Conservation (phyloP, 2,329 filamentous ascomycete species). For the Emericellopsis cladophorae region DNA sequence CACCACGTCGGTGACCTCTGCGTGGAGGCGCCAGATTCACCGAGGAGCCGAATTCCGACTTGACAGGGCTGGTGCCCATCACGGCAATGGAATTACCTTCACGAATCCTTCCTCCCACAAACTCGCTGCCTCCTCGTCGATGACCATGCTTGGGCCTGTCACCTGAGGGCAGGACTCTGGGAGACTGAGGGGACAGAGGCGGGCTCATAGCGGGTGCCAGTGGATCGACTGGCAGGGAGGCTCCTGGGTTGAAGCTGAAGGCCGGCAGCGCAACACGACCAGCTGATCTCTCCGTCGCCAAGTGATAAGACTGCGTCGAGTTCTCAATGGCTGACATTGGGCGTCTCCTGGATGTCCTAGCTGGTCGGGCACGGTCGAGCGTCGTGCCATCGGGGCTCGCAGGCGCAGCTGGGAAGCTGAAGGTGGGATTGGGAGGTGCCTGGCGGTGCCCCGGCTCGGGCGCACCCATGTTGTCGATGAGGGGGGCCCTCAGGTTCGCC, state of each 20-base stretch:
- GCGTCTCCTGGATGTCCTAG: conserved; percentile 34
- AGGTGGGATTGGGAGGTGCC: conserved; percentile 47
- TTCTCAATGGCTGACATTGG: conserved; percentile 40
- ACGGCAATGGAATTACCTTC: conserved; percentile 44
- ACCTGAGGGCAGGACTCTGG: conserved; percentile 38
- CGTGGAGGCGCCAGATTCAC: conserved; percentile 41
- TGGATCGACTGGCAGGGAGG: conserved; percentile 17
- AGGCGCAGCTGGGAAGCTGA: conserved; percentile 54
- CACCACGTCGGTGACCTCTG: conserved; percentile 56
- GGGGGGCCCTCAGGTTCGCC: conserved; percentile 8
- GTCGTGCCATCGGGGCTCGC: conserved; percentile 35
- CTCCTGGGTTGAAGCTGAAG: conserved; percentile 44
- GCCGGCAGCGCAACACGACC: conserved; percentile 32
- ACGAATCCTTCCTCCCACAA: conserved; percentile 62
- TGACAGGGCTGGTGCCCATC: conserved; percentile 59
- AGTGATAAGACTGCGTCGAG: conserved; percentile 17
- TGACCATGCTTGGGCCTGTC: conserved; percentile 59
- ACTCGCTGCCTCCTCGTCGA: conserved; percentile 71
- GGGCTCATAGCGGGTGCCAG: conserved; percentile 34
- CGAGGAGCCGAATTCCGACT: conserved; percentile 43
- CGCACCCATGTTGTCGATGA: conserved; percentile 4
- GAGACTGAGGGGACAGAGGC: conserved; percentile 40
- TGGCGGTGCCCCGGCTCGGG: conserved; percentile 1
- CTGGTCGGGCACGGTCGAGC: conserved; percentile 31
- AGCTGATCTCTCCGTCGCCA: conserved; percentile 10